Evolutionary conservation across 2,329 filamentous ascomycete species (phyloP), one percentile per base, ranked within the genome.

Genomic region (Stagonosporopsis tanaceti): DNA sequence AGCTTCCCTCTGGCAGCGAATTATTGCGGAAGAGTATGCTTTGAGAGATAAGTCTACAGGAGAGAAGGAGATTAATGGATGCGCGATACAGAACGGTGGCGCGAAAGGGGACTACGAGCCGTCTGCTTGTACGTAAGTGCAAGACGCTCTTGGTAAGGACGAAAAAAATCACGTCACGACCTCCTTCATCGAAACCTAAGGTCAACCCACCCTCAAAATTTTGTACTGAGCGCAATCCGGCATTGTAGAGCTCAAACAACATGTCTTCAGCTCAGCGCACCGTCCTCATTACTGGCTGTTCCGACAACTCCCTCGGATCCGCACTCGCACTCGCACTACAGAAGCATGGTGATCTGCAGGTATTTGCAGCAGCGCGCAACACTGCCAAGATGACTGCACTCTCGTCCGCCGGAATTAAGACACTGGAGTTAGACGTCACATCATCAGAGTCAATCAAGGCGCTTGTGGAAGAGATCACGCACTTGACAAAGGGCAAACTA

Each of bases 301-400:
- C 60, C 1, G 72, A 72, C 17, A 77, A 76, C 44, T 75, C 79
- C 35, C 71, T 80, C 20, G 80, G 80, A n/a, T 66, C 69, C 1
- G 78, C 76, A 5, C 73, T 82, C 4, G 77, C 77, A 2, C 57
- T 70, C 2, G 75, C 70, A 12, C 76, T 81, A 59, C 72, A 76
- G 53, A 64, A 74, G 41, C 57, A 63, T 9, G 76, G 75, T 6
- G 47, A 52, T 24, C 68, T 70, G 15, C 68, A 76, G 30, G 78
- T 82, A 53, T 77, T 76, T 58, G 80, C 79, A 11, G 80, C 79
- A 2, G 74, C 76, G 4, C 77, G 79, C 20, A 69, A 76, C 37
- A 63, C 65, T 2, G 28, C 66, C 15, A 79, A 77, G 20, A 52
- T 53, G 52, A 45, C 32, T 6, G 35, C 34, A 2, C 35, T 60